Conservation (phyloP, 2,329 filamentous ascomycete genomes). For the Erysiphe pulchra region DNA sequence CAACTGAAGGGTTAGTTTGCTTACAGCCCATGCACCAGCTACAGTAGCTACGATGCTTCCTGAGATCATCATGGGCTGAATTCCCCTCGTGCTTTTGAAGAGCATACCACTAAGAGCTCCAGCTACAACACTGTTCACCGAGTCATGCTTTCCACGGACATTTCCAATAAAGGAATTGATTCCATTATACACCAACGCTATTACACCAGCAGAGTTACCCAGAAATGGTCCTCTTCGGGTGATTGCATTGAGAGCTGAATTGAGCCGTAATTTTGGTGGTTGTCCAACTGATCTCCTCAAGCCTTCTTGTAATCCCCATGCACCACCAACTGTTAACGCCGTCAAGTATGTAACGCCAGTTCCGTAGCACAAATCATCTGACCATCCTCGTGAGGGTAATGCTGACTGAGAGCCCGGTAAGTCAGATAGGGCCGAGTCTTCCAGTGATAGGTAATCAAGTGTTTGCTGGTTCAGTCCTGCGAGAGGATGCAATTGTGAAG, state of each 20-base stretch:
- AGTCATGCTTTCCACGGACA: slow-evolving; percentile 63
- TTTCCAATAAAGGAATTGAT: slow-evolving; percentile 67
- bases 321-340: slow-evolving; percentile 65
- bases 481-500: slow-evolving; percentile 71
- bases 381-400: slow-evolving; percentile 86
- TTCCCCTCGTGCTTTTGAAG: slow-evolving; percentile 84
- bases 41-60: slow-evolving; percentile 68
- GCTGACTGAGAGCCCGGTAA: slow-evolving; percentile 68
- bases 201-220: slow-evolving; percentile 84
- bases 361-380: slow-evolving; percentile 93
- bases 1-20: slow-evolving; percentile 15
- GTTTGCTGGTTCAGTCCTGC: slow-evolving; percentile 80
- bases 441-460: slow-evolving; percentile 82
- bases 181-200: slow-evolving; percentile 90
- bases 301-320: slow-evolving; percentile 81
- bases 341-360: slow-evolving; percentile 82
- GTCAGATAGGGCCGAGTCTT: slow-evolving; percentile 71
- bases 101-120: slow-evolving; percentile 75
- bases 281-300: slow-evolving; percentile 49
- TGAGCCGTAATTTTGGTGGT: slow-evolving; percentile 75
- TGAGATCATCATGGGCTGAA: slow-evolving; percentile 84
- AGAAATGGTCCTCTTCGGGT: slow-evolving; percentile 83
- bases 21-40: slow-evolving; percentile 76
- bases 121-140: slow-evolving; percentile 65
- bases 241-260: slow-evolving; percentile 83